Percentiles rank a stretch among this genome's conserved stretches.
phyloP scores from a whole-genome alignment of 331 rosid genomes.

The Rosa hybrid region DNA sequence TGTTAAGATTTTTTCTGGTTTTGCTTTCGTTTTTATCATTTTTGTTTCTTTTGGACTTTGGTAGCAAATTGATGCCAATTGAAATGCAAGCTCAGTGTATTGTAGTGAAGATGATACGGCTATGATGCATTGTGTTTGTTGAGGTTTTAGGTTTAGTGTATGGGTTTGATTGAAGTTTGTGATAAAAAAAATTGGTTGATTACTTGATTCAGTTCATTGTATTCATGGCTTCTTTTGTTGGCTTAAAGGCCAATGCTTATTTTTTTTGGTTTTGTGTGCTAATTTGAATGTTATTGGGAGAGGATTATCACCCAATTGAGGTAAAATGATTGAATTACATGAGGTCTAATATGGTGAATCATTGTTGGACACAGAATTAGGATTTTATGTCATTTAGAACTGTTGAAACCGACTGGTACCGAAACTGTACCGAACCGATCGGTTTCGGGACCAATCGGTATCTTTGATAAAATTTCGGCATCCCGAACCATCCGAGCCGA shows the following conservation, averaged over 20 bases:
- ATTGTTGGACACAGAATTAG: background rate
- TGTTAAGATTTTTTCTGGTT: background rate
- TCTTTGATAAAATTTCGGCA: too few relatives aligned
- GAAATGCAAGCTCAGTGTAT: conserved; percentile 7
- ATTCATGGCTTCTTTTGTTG: conserved; percentile 3
- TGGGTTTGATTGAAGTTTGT: background rate
- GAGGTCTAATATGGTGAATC: background rate
- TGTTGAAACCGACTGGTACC: too few relatives aligned
- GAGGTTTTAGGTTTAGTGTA: background rate
- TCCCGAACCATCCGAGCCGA: too few relatives aligned
- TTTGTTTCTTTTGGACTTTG: background rate
- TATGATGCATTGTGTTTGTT: background rate
- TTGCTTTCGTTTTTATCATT: background rate
- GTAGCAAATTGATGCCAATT: conserved; percentile 19
- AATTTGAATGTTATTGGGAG: background rate
- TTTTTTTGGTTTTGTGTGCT: conserved; percentile 1
- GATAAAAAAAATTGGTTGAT: background rate
- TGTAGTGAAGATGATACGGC: conserved; percentile 13
- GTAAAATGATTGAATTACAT: too few relatives aligned
- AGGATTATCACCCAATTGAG: conserved; percentile 5
- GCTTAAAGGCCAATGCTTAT: background rate
- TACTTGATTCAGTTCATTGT: background rate
- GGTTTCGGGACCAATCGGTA: too few relatives aligned
- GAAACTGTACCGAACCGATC: too few relatives aligned
- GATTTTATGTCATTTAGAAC: background rate